Conservation (phyloP, 495 filamentous ascomycete species). For the Achaetomiella virescens region DNA sequence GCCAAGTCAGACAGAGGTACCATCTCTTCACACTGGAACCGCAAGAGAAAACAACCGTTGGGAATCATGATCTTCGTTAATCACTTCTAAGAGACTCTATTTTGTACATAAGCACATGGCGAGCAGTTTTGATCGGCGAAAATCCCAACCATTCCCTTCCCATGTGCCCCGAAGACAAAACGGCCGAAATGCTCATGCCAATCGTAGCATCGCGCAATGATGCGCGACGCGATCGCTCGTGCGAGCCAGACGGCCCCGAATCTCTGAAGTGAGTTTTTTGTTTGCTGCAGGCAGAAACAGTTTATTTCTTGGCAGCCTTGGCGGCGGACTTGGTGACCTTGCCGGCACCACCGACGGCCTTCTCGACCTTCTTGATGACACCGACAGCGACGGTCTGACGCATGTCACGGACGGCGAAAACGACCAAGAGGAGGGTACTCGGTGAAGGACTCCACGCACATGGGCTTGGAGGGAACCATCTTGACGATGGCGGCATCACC, state of each 20-base stretch:
- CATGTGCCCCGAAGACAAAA: slow-evolving; percentile 42
- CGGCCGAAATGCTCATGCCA: slow-evolving; percentile 38
- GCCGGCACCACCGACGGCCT: slow-evolving; percentile 35
- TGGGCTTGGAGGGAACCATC: slow-evolving; percentile 99
- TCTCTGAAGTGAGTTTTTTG: slow-evolving; percentile 19
- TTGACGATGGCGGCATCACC: slow-evolving; percentile 99
- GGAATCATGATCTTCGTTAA: slow-evolving; percentile 27
- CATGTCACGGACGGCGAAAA: slow-evolving; percentile 95
- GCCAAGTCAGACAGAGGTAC: too few species aligned
- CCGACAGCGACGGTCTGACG: slow-evolving; percentile 94
- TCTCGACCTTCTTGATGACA: slow-evolving; percentile 70
- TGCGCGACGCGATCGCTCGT: slow-evolving; percentile 17
- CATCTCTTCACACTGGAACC: background rate
- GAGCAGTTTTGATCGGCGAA: slow-evolving; percentile 41
- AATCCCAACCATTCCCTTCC: slow-evolving; percentile 41
- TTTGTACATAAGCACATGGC: slow-evolving; percentile 46
- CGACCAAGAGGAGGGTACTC: slow-evolving; percentile 98
- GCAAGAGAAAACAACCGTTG: background rate
- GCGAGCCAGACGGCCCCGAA: slow-evolving; percentile 11
- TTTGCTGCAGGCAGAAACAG: slow-evolving; percentile 16
- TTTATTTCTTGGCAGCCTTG: slow-evolving; percentile 61
- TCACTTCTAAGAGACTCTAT: slow-evolving; percentile 46
- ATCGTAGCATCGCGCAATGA: slow-evolving; percentile 22
- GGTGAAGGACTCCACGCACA: slow-evolving; percentile 99
- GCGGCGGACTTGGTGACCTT: slow-evolving; percentile 67